Conservation (phyloP, 1,284 basidiomycete genomes). For the Naganishia albida region DNA sequence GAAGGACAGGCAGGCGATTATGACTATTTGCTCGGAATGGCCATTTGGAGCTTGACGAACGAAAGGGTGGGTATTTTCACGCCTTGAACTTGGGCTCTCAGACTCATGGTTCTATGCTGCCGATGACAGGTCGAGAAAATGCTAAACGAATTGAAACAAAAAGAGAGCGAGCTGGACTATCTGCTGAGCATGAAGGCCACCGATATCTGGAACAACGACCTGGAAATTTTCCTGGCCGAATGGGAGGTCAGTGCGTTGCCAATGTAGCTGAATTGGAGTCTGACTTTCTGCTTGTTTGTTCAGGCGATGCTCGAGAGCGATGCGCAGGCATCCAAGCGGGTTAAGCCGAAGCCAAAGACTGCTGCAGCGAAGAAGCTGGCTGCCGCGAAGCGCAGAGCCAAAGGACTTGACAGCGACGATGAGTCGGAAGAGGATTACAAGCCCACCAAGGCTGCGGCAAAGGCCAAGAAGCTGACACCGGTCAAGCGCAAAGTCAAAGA, state of each 20-base stretch:
- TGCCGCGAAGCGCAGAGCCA: constrained; percentile 59
- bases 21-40: constrained; percentile 94
- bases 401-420: constrained; percentile 60
- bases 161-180: constrained; percentile 77
- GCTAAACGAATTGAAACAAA: constrained; percentile 73
- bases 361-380: constrained; percentile 62
- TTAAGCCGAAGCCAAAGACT: constrained; percentile 63
- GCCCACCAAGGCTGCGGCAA: constrained; percentile 58
- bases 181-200: constrained; percentile 78
- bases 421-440: constrained; percentile 70
- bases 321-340: constrained; percentile 60
- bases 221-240: constrained; percentile 77
- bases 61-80: constrained; percentile 69
- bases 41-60: constrained; percentile 89
- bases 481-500: constrained; percentile 34
- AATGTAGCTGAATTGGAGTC: not conserved
- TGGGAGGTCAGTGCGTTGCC: constrained; percentile 73
- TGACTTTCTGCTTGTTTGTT: not conserved
- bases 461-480: constrained; percentile 44
- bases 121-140: constrained; percentile 75
- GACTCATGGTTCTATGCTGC: too few species aligned
- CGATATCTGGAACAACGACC: constrained; percentile 87
- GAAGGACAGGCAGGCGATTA: constrained; percentile 68
- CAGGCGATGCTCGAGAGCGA: constrained; percentile 65
- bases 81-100: too few species aligned